These are phyloP conservation scores for Scenedesmus sp. DNA, from an alignment of 163 green algal species.

Conservation along the genomic window DNA sequence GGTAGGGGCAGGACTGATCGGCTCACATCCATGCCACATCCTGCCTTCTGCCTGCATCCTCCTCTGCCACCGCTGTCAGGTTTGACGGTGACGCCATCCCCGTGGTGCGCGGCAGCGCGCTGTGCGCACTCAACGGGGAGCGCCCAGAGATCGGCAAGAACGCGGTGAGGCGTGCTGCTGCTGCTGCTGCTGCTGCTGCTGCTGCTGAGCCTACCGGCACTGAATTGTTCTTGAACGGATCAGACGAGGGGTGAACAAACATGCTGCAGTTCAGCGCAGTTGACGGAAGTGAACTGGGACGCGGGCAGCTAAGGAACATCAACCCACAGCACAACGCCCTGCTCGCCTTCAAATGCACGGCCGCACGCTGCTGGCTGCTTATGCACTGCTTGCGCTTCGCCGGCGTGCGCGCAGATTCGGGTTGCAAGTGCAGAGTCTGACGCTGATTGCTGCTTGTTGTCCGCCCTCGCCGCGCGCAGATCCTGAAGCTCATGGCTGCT, in stretches of 20 bases:
- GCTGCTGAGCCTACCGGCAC: background rate
- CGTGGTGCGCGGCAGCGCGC: constrained; percentile 92
- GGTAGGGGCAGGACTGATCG: background rate
- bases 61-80: constrained; percentile 52
- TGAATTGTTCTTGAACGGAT: background rate
- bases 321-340: too few species aligned
- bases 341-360: too few species aligned
- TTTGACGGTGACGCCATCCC: constrained; percentile 95
- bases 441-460: too few species aligned
- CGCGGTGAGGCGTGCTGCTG: background rate
- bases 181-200: background rate
- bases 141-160: constrained; percentile 79
- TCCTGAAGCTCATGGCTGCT: constrained; percentile 93
- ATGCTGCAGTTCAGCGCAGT: too few species aligned
- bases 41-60: background rate
- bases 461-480: constrained; percentile 68
- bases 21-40: background rate
- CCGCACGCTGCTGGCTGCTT: too few species aligned
- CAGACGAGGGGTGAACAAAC: too few species aligned
- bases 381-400: background rate
- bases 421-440: constrained; percentile 16
- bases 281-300: too few species aligned
- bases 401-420: constrained; percentile 78
- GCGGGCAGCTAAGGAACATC: too few species aligned
- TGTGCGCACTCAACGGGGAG: constrained; percentile 94